phyloP scores from a whole-genome alignment of 2,329 filamentous ascomycete species.

The Neofusicoccum cordaticola region DNA sequence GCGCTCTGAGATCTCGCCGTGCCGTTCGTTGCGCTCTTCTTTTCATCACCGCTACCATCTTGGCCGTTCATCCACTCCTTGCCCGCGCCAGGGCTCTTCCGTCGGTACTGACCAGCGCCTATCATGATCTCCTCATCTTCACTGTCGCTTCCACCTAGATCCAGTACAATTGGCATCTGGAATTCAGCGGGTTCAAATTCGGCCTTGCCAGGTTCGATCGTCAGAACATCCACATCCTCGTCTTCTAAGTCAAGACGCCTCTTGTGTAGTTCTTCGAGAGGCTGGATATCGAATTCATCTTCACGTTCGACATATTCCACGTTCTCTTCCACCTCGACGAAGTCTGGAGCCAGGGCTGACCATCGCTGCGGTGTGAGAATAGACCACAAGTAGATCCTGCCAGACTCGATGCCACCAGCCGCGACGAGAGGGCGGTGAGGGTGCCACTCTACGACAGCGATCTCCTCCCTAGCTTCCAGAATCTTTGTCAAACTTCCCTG shows the following conservation, averaged over 20 bases:
- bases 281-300: slow-evolving; percentile 97
- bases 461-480: slow-evolving; percentile 93
- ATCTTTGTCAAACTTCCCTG: slow-evolving; percentile 95
- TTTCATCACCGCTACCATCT: slow-evolving; percentile 36
- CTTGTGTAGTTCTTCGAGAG: slow-evolving; percentile 90
- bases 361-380: slow-evolving; percentile 93
- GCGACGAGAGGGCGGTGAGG: slow-evolving; percentile 82
- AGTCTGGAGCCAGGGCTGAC: slow-evolving; percentile 95
- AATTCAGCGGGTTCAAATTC: slow-evolving; percentile 63
- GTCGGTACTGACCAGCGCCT: slow-evolving; percentile 76
- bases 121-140: slow-evolving; percentile 78
- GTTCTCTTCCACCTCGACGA: slow-evolving; percentile 96
- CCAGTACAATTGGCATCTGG: slow-evolving; percentile 87
- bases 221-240: slow-evolving; percentile 87
- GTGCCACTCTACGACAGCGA: slow-evolving; percentile 97
- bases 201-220: slow-evolving; percentile 62
- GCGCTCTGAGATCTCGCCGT: slow-evolving; percentile 29
- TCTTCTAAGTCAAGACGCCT: slow-evolving; percentile 87
- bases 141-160: slow-evolving; percentile 89
- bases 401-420: slow-evolving; percentile 88
- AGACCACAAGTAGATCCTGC: slow-evolving; percentile 93
- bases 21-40: slow-evolving; percentile 29
- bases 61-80: slow-evolving; percentile 62
- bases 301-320: slow-evolving; percentile 94
- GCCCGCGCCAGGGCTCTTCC: slow-evolving; percentile 75